Conservation (phyloP, 2,329 filamentous ascomycete genomes). For the Bipolaris oryzae region DNA sequence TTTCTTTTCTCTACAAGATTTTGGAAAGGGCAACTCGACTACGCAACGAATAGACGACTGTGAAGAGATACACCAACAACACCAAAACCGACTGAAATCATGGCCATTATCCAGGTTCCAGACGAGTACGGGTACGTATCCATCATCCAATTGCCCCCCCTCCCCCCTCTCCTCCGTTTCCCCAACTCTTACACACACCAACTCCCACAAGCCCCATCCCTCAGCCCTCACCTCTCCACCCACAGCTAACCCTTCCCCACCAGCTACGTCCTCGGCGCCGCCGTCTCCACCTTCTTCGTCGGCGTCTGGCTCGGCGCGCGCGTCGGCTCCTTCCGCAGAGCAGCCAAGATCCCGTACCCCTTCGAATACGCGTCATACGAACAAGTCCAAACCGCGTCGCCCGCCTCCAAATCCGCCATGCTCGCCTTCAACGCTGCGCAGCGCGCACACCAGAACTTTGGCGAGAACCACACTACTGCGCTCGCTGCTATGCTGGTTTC, state of each 20-base stretch:
- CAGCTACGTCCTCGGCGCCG: slow-evolving; percentile 63
- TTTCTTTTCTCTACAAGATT: too few species aligned
- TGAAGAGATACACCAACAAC: neutral
- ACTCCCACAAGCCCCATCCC: neutral
- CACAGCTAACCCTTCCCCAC: neutral
- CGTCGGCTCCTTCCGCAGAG: slow-evolving; percentile 55
- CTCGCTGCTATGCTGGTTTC: slow-evolving; percentile 60
- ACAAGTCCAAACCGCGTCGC: slow-evolving; percentile 53
- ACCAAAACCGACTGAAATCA: slow-evolving; percentile 12
- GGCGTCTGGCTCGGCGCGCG: slow-evolving; percentile 58
- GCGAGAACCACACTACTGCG: slow-evolving; percentile 62
- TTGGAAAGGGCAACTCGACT: too few species aligned
- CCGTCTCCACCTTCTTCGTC: slow-evolving; percentile 61
- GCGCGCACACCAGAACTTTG: slow-evolving; percentile 61
- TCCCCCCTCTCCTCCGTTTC: neutral
- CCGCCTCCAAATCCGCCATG: slow-evolving; percentile 51
- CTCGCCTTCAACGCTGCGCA: slow-evolving; percentile 54
- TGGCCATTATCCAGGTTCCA: slow-evolving; percentile 36
- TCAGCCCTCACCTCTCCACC: slow-evolving; percentile 18
- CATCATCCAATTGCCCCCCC: neutral
- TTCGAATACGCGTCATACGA: slow-evolving; percentile 63
- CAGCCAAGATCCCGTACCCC: slow-evolving; percentile 62
- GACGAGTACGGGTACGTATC: slow-evolving; percentile 40
- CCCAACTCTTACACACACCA: neutral
- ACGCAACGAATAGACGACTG: too few species aligned